phyloP scores from a whole-genome alignment of 306 rosid species.

The Senna siamea region DNA sequence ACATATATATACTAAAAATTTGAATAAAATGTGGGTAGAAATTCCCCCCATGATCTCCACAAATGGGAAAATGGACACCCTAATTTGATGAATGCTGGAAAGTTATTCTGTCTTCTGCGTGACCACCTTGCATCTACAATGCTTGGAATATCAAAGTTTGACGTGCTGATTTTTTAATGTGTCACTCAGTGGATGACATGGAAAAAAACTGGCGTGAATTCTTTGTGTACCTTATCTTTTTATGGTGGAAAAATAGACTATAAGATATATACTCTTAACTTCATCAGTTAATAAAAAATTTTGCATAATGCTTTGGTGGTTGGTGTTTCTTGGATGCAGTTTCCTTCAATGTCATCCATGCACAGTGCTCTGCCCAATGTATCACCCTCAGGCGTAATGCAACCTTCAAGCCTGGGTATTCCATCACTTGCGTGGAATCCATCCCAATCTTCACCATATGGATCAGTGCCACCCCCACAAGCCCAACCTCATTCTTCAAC shows the following conservation, averaged over 20 bases:
- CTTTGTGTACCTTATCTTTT: not conserved
- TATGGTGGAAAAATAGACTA: conserved; percentile 5
- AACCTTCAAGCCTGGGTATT: conserved; percentile 57
- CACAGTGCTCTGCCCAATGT: conserved; percentile 67
- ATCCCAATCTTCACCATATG: conserved; percentile 49
- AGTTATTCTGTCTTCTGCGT: conserved; percentile 7
- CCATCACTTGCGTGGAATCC: conserved; percentile 69
- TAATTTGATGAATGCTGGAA: conserved; percentile 18
- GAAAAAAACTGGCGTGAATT: conserved; percentile 4
- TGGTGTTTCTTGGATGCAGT: conserved; percentile 58
- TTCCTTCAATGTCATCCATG: conserved; percentile 73
- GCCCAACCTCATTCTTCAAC: conserved; percentile 55
- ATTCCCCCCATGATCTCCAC: too few relatives aligned
- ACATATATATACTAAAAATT: too few relatives aligned
- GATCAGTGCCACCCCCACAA: conserved; percentile 53
- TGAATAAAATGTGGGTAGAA: too few relatives aligned
- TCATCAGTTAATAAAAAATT: conserved; percentile 24
- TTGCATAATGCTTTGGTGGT: conserved; percentile 31
- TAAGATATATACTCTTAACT: conserved; percentile 7
- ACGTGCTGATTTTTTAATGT: conserved; percentile 15
- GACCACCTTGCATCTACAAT: conserved; percentile 19
- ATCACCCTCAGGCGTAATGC: conserved; percentile 58
- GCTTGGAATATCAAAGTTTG: conserved; percentile 28
- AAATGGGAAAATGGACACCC: too few relatives aligned
- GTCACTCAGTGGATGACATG: not conserved